These are phyloP conservation scores for Carex myosuroides DNA, from an alignment of 176 grass and related monocot species.

Conservation along the genomic window DNA sequence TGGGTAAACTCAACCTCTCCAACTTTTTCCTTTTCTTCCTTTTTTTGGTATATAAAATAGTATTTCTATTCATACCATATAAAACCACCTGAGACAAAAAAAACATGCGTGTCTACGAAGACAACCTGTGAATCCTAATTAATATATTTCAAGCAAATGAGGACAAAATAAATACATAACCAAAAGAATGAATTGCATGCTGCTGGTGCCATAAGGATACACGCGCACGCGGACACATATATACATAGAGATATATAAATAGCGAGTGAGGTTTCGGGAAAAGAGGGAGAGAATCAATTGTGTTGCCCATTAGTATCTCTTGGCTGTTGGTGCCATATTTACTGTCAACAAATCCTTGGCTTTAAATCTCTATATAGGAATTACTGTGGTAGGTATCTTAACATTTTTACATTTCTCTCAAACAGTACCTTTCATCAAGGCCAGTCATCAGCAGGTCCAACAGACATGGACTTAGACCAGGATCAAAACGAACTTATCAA, in stretches of 20 bases:
- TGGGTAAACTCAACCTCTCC: conserved; percentile 39
- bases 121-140: neutral
- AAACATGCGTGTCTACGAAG: too few relatives aligned
- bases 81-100: neutral
- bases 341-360: neutral
- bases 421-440: conserved; percentile 55
- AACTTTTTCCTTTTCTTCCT: conserved; percentile 3
- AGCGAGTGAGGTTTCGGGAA: too few relatives aligned
- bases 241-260: too few relatives aligned
- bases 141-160: neutral
- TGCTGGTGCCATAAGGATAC: neutral
- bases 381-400: neutral
- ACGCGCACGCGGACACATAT: too few relatives aligned
- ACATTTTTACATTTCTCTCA: conserved; percentile 16
- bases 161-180: neutral
- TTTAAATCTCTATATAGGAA: neutral
- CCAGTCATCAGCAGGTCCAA: conserved; percentile 32
- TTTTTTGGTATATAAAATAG: too few relatives aligned
- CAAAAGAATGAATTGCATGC: neutral
- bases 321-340: neutral
- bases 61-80: neutral
- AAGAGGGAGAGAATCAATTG: neutral
- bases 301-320: neutral
- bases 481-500: conserved; percentile 43
- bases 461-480: conserved; percentile 74